phyloP scores from a whole-genome alignment of 345 rosid genomes.

The Pistacia vera region DNA sequence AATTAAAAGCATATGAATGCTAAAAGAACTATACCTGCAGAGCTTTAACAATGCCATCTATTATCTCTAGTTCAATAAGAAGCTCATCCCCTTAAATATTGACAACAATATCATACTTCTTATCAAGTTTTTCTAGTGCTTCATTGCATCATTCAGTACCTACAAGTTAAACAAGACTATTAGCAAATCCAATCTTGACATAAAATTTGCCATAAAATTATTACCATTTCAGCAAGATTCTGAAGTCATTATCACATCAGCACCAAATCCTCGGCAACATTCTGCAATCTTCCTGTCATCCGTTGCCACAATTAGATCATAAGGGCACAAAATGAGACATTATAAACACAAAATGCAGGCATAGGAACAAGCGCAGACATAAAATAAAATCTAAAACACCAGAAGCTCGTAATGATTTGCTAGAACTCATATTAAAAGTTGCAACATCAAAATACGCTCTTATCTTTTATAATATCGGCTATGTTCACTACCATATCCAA shows the following conservation, averaged over 20 bases:
- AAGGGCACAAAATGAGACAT: neutral
- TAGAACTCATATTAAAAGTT: neutral
- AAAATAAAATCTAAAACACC: neutral
- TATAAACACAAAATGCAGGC: neutral
- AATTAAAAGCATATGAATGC: neutral
- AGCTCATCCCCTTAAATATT: conserved; percentile 99
- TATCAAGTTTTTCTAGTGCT: too few species aligned
- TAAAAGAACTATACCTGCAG: conserved; percentile 57
- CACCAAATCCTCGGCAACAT: conserved; percentile 34
- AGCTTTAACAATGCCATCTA: conserved; percentile 31
- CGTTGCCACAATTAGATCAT: conserved; percentile 79
- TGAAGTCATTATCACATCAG: conserved; percentile 95
- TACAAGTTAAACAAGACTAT: too few species aligned
- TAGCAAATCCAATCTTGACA: too few species aligned
- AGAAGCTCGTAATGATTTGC: neutral
- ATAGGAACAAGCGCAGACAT: neutral
- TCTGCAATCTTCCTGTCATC: conserved; percentile 92
- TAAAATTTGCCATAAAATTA: conserved; percentile 17
- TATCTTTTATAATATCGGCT: neutral
- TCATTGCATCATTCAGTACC: too few species aligned
- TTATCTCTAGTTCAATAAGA: conserved; percentile 91
- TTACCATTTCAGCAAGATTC: conserved; percentile 93
- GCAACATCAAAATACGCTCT: neutral
- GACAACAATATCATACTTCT: conserved; percentile 87
- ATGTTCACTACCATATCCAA: too few species aligned